phyloP scores from a whole-genome alignment of 2,329 filamentous ascomycete genomes.

The Exophiala phaeomuriformis region DNA sequence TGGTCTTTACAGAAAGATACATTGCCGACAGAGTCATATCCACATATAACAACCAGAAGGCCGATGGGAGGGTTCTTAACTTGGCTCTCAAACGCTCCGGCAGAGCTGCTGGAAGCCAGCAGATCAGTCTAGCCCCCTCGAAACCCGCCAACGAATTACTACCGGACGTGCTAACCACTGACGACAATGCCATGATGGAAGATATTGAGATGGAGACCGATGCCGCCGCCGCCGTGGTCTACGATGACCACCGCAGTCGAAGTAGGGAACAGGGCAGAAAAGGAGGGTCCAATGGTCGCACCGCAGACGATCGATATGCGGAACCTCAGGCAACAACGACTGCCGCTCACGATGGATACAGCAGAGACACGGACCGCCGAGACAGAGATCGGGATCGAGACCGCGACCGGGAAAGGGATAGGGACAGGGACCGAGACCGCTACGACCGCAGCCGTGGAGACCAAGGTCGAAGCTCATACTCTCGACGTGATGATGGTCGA shows the following conservation, averaged over 20 bases:
- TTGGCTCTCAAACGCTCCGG: conserved; percentile 46
- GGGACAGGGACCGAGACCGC: conserved; percentile 17
- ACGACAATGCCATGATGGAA: conserved; percentile 19
- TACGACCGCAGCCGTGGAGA: conserved; percentile 20
- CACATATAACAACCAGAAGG: conserved; percentile 58
- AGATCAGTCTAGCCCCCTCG: too few species aligned
- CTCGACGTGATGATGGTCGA: not conserved
- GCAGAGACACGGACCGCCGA: conserved; percentile 19
- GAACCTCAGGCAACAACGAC: conserved; percentile 13
- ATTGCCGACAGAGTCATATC: conserved; percentile 54
- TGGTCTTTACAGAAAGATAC: conserved; percentile 49
- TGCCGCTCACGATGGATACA: conserved; percentile 2
- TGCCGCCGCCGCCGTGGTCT: not conserved
- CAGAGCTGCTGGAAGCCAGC: not conserved
- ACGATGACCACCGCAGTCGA: conserved; percentile 9
- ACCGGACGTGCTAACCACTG: not conserved
- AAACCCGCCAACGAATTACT: not conserved
- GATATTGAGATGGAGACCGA: conserved; percentile 33
- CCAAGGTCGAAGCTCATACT: conserved; percentile 10
- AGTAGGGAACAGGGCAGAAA: conserved; percentile 17
- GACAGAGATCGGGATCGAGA: conserved; percentile 17
- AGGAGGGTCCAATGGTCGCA: conserved; percentile 33
- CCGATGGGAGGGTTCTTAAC: conserved; percentile 54
- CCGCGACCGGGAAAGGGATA: conserved; percentile 13
- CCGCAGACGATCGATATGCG: conserved; percentile 37